Base-by-base conservation (phyloP, 1,139 yeast species). In the Meyerozyma carpophila region DNA sequence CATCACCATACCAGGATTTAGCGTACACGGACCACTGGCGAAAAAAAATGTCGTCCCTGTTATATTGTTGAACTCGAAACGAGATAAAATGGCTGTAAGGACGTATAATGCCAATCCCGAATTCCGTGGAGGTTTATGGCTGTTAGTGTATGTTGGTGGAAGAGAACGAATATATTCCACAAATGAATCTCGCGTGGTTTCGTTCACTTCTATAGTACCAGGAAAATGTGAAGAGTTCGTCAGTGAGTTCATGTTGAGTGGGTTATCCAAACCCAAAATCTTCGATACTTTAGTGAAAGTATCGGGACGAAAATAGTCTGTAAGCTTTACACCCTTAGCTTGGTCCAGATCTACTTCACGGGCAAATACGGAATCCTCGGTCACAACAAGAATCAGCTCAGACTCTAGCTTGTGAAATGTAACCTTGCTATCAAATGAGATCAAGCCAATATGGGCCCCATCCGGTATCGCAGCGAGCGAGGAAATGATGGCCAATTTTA, bases 1-100 rank as follows among this genome's bases (percentile, higher is more conserved):
- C 2, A 65, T 57, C 24, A 71, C 58, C 26, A 49, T 52, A 0
- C 76, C 77, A 0, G 75, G 74, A 18, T 50, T 52, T 8, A 44
- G 41, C 2, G 73, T 69, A 36, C 69, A 60, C 0, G 76, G 75
- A 0, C 75, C 75, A 32, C 64, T 53, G 1, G 63, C 48, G 43
- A 69, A 68, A 8, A 63, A 44, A n/a, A 54, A 37, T 0, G 67
- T 53, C 18, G 62, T 59, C 0, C 67, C 73, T 20, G 51, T 38
- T 21, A 60, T 55, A 36, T 59, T 54, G 18, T 50, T 52, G 44
- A 49, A 55, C 1, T 63, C 46, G 5, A 55, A 39, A 25, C 47
- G 45, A 5, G 57, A 43, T 4, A 70, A 48, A 2, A 68, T 34
- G 2, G 53, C 37, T 1, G 68, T 45, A 1, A 58, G 46, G 3